phyloP scores from a whole-genome alignment of 352 stramenopile species.

The Phytopythium chamaehyphon region DNA sequence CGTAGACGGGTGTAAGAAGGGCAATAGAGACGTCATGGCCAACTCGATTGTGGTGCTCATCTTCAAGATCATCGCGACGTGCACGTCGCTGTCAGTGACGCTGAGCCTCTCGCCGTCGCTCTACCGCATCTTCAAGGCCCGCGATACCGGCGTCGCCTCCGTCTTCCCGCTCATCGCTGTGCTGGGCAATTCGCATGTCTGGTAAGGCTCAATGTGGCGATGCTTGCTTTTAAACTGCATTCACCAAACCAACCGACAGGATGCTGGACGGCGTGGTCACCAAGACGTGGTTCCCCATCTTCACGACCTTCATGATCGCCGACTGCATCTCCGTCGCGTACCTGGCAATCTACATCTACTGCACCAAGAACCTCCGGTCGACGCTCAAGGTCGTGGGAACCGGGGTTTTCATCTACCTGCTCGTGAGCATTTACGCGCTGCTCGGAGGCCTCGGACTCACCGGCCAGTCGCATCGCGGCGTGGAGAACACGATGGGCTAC shows the following conservation, averaged over 20 bases:
- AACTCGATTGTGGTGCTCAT: constrained; percentile 24
- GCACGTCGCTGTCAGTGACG: constrained; percentile 27
- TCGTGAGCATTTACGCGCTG: constrained; percentile 26
- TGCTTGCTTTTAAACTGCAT: background rate
- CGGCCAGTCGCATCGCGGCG: constrained; percentile 26
- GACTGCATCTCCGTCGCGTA: constrained; percentile 21
- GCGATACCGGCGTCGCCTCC: constrained; percentile 25
- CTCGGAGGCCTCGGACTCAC: constrained; percentile 16
- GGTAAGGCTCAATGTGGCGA: constrained; percentile 4
- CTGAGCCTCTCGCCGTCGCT: constrained; percentile 30
- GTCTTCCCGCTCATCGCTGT: constrained; percentile 32
- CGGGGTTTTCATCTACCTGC: constrained; percentile 3
- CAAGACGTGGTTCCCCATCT: constrained; percentile 35
- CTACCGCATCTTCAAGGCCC: constrained; percentile 30
- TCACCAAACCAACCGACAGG: too few relatives aligned
- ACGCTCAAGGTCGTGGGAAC: constrained; percentile 13
- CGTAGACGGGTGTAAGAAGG: too few relatives aligned
- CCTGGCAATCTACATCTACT: constrained; percentile 22
- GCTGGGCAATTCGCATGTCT: constrained; percentile 27
- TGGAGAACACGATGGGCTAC: constrained; percentile 24
- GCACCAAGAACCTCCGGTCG: constrained; percentile 21
- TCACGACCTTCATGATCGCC: constrained; percentile 25
- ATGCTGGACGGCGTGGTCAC: constrained; percentile 28
- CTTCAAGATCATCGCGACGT: constrained; percentile 23
- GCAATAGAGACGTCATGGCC: constrained; percentile 12